phyloP scores from a whole-genome alignment of 805 yeast genomes.

The Kregervanrija fluxuum region DNA sequence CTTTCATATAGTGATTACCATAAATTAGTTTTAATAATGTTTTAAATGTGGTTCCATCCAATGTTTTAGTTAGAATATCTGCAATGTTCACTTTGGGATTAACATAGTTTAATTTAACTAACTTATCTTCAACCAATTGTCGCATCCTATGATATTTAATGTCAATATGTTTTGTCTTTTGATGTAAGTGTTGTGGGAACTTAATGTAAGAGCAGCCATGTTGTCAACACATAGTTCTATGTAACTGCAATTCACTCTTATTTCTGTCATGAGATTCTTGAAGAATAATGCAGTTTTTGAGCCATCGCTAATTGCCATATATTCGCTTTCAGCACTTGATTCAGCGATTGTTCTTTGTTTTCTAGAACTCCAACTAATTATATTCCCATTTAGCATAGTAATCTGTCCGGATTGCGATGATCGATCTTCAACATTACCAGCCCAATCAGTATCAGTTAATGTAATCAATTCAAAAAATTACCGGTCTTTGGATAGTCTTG shows the following conservation, averaged over 20 bases:
- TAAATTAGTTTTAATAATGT: too few relatives aligned
- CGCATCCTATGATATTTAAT: too few relatives aligned
- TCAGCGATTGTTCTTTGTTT: neutral
- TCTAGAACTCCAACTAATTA: slow-evolving; percentile 3
- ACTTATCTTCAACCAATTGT: too few relatives aligned
- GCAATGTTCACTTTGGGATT: too few relatives aligned
- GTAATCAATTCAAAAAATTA: neutral
- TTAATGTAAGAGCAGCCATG: too few relatives aligned
- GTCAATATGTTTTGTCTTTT: too few relatives aligned
- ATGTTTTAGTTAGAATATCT: too few relatives aligned
- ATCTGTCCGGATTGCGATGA: slow-evolving; percentile 4
- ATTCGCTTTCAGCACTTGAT: slow-evolving; percentile 6
- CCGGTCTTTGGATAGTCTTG: slow-evolving; percentile 1
- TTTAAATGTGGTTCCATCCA: too few relatives aligned
- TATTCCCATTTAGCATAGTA: slow-evolving; percentile 2
- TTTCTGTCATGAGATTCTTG: slow-evolving; percentile 2
- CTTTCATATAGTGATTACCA: too few relatives aligned
- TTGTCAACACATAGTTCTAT: slow-evolving; percentile 1
- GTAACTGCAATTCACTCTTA: too few relatives aligned
- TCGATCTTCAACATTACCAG: neutral
- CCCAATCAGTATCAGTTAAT: slow-evolving; percentile 4
- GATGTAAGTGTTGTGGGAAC: too few relatives aligned
- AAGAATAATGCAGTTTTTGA: neutral
- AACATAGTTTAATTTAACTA: too few relatives aligned
- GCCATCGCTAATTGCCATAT: slow-evolving; percentile 1